Evolutionary conservation across 1,284 basidiomycete genomes (phyloP), one percentile per base, ranked within the genome.

Genomic region (Apiotrichum siamense): DNA sequence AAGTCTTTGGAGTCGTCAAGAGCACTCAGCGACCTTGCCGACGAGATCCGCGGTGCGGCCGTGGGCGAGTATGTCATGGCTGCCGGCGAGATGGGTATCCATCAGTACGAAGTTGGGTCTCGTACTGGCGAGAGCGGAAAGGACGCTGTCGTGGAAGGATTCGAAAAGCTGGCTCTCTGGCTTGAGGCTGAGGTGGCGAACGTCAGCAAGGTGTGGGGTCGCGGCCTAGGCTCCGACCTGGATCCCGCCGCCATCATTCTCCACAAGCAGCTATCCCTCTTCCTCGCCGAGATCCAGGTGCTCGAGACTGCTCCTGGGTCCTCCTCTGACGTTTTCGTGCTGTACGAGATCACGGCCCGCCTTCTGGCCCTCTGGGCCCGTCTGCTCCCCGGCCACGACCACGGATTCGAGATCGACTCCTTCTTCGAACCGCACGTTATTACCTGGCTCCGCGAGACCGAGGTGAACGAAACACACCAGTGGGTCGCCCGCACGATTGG

Each of bases 381-480:
- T 10, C 47, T 72, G 2, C 70, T 66, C 41, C 68, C 67, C 52
- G 69, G 54, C n/a, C 12, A 21, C 44, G 65, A 70, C 27, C 62
- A 65, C 49, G 67, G 58, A 0, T 72, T 74, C 36, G 71, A 74
- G 41, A 44, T 72, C 4, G 70, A 75, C 46, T 47, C 62, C 4
- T 74, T 72, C 60, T 75, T 75, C 48, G 72, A 74, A 52, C 73
- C 73, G 21, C 67, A 74, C 42, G 68, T 75, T 11, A n/a, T 55
- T 12, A 65, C 67, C 23, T 75, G 73, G 73, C 52, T 75, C 40
- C 62, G 61, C 25, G 64, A 70, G 37, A 72, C 69, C 15, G 69
- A 72, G 46, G 59, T 51, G 13, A 67, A 62, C n/a, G 65, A 70
- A 24, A 65, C 66, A 13, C 61, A 69, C 41, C 66, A 71, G 47